Base-by-base conservation (phyloP, 1,139 yeast species). In the Oligophagozyma castellii region DNA sequence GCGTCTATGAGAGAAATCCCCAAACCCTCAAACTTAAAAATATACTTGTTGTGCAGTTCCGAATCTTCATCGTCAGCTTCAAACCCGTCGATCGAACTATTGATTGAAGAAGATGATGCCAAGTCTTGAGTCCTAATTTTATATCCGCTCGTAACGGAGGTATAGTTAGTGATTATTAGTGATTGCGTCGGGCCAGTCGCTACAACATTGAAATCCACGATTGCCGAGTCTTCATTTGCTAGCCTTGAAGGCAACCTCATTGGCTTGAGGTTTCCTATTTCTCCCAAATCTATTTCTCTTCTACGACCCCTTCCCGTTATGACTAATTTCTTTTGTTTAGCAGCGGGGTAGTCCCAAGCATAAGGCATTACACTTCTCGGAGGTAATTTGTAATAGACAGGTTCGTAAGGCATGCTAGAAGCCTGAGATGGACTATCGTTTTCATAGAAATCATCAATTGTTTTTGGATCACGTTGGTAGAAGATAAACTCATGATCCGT, bases 111-210 rank as follows among this genome's bases (percentile, higher is more conserved):
- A 0, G 45, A 29, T 4, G 49, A 40, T 4, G 37, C 32, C 11
- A 35, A 36, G 14, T 36, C 31, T 16, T 30, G 39, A 12, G 37
- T 31, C 23, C 42, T 43, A 27, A 56, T 44, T 43, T 79, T 76
- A 51, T 83, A 84, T 53, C 81, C 57, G 53, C 93, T 79, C 4
- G 69, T 61, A 3, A 73, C 67, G 4, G 92, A 77, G 43, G 81
- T 93, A 47, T 83, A 83, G 35, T 80, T 74, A 1, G 93, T 70
- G 5, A 89, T 74, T 2, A 84, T 76, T 41, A 89, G 63, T 0
- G 94, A 76, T 50, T 84, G 95, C 1, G 89, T 74, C 0, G 95
- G 94, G 0, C 96, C 98, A 58, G 89, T 96, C 0, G 96, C 98
- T 27, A 84, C 76, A 23, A 89, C 96, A 50, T 84, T 83, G 45